Base-by-base conservation (phyloP, 139 green algal species). In the Chlorella vulgaris region DNA sequence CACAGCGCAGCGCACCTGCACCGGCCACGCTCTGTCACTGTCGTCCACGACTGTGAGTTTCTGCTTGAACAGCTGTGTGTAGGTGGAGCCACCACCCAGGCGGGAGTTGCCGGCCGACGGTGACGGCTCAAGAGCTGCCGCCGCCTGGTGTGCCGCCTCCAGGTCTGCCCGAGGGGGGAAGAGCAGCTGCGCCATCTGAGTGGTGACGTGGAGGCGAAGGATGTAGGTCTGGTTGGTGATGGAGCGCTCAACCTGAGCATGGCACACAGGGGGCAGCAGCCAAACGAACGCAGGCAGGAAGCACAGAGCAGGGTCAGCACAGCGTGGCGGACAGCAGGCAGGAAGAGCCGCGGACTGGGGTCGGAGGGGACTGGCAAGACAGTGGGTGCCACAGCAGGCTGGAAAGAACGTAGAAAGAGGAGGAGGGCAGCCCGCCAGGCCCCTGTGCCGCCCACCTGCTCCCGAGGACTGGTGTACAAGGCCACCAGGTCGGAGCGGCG, bases 91-190 rank as follows among this genome's bases (percentile, higher is more conserved):
- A 29, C 26, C 38, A 29, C 58, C 38, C 38, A 51, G 38, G 60
- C 58, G 58, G 26, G 43, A 33, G 74, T 33, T 26, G 35, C 31
- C 24, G 43, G 73, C 33, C 21, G 33, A 36, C 73, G 50, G 53
- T 15, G 73, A 26, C 51, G 43, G 19, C 43, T 18, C 38, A 39
- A 6, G 7, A n/a, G 33, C 69, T 8, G 69, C 69, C 26, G 19
- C 29, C 29, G 24, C 29, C 69, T 70, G 58, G 58, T 70, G 73
- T 35, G 73, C 73, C 8, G 73, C 73, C 73, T 79, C 53, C 31
- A 90, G 80, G 69, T 92, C 86, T 4, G 31, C n/a, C 42, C 88
- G 76, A 7, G 51, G 60, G 50, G 86, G 73, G 29, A 86, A 87
- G 51, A 87, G 79, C 62, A 88, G 69, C 42, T 86, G 66, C 7